These are phyloP conservation scores for Pseudocercospora cruenta DNA, from an alignment of 2,329 filamentous ascomycete species.

Conservation along the genomic window DNA sequence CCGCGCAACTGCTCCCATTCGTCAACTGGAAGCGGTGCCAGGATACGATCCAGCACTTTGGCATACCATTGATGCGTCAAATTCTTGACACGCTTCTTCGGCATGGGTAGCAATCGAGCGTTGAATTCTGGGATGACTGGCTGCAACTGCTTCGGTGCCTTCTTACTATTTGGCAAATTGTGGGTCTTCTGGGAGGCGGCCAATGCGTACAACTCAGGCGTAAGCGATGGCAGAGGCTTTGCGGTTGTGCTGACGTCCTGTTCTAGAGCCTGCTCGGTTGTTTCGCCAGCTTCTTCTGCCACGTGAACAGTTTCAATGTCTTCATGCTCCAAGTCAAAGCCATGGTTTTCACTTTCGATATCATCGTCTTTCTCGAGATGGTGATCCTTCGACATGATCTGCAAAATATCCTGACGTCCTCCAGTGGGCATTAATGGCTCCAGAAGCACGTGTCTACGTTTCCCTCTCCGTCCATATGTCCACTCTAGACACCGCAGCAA, in stretches of 20 bases:
- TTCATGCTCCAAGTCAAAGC: background rate
- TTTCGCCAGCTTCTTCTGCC: background rate
- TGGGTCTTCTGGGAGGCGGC: slow-evolving; percentile 35
- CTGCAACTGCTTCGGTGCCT: slow-evolving; percentile 28
- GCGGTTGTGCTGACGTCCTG: background rate
- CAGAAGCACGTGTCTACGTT: slow-evolving; percentile 55
- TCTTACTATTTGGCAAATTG: slow-evolving; percentile 36
- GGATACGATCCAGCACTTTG: slow-evolving; percentile 44
- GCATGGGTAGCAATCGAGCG: slow-evolving; percentile 52
- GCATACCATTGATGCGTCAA: slow-evolving; percentile 50
- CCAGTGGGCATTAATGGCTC: slow-evolving; percentile 23
- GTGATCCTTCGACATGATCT: background rate
- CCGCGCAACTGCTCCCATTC: slow-evolving; percentile 50
- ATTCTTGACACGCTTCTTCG: slow-evolving; percentile 48
- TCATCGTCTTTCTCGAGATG: background rate
- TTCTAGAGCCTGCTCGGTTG: background rate
- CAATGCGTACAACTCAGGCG: slow-evolving; percentile 37
- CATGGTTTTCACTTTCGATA: background rate
- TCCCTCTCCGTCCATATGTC: slow-evolving; percentile 62
- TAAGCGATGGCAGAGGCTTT: slow-evolving; percentile 41
- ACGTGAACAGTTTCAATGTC: background rate
- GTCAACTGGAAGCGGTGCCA: slow-evolving; percentile 49
- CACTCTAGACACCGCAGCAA: slow-evolving; percentile 57
- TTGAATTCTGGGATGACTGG: slow-evolving; percentile 49
- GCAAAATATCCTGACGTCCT: background rate